These are phyloP conservation scores for bread wheat (Triticum aestivum) DNA, from an alignment of 176 grass and related monocot species.

Conservation along the genomic window DNA sequence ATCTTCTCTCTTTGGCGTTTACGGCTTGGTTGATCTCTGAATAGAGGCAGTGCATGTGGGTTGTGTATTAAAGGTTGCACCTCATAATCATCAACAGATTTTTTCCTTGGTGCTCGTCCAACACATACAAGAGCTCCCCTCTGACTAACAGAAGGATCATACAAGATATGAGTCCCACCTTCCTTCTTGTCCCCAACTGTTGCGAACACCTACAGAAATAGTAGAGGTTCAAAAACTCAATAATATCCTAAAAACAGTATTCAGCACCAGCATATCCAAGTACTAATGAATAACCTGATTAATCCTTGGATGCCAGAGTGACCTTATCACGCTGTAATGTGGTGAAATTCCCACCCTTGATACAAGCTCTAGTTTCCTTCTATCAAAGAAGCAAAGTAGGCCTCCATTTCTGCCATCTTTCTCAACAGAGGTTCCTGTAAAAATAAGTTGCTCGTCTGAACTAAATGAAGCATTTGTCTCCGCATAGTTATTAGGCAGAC, in stretches of 20 bases:
- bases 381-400: conserved; percentile 94
- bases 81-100: conserved; percentile 93
- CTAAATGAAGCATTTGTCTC: conserved; percentile 92
- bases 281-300: conserved; percentile 63
- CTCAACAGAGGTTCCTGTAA: conserved; percentile 93
- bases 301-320: conserved; percentile 86
- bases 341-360: conserved; percentile 91
- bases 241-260: conserved; percentile 24
- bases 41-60: conserved; percentile 87
- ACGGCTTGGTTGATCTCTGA: conserved; percentile 87
- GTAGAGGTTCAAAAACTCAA: conserved; percentile 4
- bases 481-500: conserved; percentile 87
- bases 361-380: conserved; percentile 92
- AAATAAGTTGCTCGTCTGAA: conserved; percentile 90
- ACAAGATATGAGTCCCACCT: conserved; percentile 86
- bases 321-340: conserved; percentile 77
- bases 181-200: conserved; percentile 97
- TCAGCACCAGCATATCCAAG: not conserved
- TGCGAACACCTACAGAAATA: conserved; percentile 73
- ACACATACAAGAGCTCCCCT: conserved; percentile 95
- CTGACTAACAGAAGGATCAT: conserved; percentile 93
- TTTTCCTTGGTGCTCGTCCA: conserved; percentile 85
- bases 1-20: conserved; percentile 90
- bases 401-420: conserved; percentile 80
- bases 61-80: conserved; percentile 94